Conservation (phyloP, 129 eudicot species). For the Cynara cardunculus region DNA sequence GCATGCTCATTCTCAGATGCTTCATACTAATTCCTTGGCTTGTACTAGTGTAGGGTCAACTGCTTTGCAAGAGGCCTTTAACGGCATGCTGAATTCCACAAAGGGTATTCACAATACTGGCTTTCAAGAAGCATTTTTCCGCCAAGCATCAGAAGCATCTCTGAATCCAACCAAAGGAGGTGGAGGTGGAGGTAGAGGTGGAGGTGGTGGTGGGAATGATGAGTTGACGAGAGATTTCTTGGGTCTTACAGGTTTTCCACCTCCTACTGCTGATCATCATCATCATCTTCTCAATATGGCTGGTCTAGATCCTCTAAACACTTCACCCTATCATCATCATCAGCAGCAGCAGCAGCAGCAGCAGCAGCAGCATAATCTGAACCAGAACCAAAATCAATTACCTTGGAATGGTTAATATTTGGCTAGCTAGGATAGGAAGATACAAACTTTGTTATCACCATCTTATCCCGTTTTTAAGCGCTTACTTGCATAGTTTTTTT, state of each 20-base stretch:
- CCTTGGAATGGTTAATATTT: slow-evolving; percentile 51
- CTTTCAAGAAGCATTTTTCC: slow-evolving; percentile 25
- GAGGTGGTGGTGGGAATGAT: slow-evolving; percentile 32
- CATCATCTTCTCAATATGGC: slow-evolving; percentile 41
- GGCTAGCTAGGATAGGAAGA: slow-evolving; percentile 3
- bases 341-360: slow-evolving; percentile 1
- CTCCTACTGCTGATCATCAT: slow-evolving; percentile 31
- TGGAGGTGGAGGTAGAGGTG: slow-evolving; percentile 25
- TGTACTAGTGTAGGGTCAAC: slow-evolving; percentile 25
- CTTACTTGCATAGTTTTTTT: slow-evolving; percentile 16
- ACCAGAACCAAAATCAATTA: slow-evolving; percentile 38
- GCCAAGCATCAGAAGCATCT: slow-evolving; percentile 4
- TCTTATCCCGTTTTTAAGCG: slow-evolving; percentile 12
- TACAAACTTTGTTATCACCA: slow-evolving; percentile 21
- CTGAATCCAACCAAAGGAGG: slow-evolving; percentile 4
- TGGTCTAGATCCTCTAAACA: slow-evolving; percentile 41
- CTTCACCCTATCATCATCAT: slow-evolving; percentile 33
- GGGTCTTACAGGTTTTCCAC: slow-evolving; percentile 51
- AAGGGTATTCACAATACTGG: not conserved
- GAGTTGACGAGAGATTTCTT: slow-evolving; percentile 75
- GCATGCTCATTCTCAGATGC: slow-evolving; percentile 9
- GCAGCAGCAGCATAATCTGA: slow-evolving; percentile 21
- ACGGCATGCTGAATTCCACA: slow-evolving; percentile 28
- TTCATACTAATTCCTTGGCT: slow-evolving; percentile 24
- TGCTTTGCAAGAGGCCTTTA: slow-evolving; percentile 37